Percentiles rank a stretch among this genome's conserved stretches.
Conservation (phyloP, 768 basidiomycete genomes). For the Pilatotrama ljubarskyi region DNA sequence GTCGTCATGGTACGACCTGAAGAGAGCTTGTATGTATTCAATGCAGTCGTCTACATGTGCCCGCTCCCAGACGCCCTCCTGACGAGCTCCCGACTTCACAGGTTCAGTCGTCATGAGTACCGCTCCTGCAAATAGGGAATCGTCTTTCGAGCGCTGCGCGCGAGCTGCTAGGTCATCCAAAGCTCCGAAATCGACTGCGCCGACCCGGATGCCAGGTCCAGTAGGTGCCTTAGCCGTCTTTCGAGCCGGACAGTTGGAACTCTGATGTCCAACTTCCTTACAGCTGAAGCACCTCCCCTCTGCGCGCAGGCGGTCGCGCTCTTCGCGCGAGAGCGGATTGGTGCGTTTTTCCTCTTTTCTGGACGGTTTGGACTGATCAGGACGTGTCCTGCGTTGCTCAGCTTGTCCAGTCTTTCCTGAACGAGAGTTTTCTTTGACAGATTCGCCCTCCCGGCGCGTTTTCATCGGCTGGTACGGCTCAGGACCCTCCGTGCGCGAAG, state of each 20-base stretch:
- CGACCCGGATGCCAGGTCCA: background rate
- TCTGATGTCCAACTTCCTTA: constrained; percentile 13
- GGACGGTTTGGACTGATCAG: too few relatives aligned
- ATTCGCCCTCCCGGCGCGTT: background rate
- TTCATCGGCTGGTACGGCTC: background rate
- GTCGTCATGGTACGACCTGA: background rate
- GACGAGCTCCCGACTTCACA: background rate
- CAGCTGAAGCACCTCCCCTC: constrained; percentile 17
- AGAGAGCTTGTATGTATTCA: background rate
- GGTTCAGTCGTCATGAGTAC: background rate
- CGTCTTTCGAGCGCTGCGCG: background rate
- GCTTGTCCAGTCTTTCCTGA: too few relatives aligned
- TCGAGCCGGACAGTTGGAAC: constrained; percentile 3
- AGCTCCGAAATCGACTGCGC: background rate
- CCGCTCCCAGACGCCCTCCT: background rate
- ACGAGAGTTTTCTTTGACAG: background rate
- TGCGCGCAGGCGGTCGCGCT: constrained; percentile 2
- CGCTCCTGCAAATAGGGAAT: background rate
- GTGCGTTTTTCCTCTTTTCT: background rate
- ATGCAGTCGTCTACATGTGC: background rate
- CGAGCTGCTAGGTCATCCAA: background rate
- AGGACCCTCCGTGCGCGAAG: background rate
- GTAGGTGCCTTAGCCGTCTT: constrained; percentile 8
- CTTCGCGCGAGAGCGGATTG: background rate
- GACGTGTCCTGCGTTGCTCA: too few relatives aligned